A percentile compares a stretch with the other conserved stretches of the same genome.
Conservation (phyloP, 306 rosid species). For the Quercus agrifolia region DNA sequence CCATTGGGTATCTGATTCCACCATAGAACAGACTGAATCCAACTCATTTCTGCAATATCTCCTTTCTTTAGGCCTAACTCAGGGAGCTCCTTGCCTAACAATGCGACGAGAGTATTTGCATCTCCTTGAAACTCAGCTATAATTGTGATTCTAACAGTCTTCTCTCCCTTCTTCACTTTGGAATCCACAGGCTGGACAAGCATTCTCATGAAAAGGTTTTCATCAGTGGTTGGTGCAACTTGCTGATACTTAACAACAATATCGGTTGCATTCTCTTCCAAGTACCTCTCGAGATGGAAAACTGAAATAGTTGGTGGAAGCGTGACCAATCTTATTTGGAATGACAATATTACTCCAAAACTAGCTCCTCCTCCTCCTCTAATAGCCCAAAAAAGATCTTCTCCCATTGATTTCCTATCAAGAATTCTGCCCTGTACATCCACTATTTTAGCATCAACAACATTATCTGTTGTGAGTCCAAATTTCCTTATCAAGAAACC, state of each 20-base stretch:
- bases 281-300: constrained; percentile 32
- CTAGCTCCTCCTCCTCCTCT: constrained; percentile 66
- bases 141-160: constrained; percentile 14
- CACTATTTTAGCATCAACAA: constrained; percentile 47
- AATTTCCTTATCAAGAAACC: constrained; percentile 29
- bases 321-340: constrained; percentile 36
- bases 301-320: constrained; percentile 44
- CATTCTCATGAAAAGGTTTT: constrained; percentile 22
- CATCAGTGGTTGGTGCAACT: constrained; percentile 17
- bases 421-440: constrained; percentile 43
- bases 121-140: constrained; percentile 16
- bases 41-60: constrained; percentile 20
- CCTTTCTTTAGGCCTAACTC: constrained; percentile 19
- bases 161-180: not conserved
- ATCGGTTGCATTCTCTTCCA: constrained; percentile 32
- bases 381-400: constrained; percentile 45
- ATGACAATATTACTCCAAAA: constrained; percentile 58
- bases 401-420: constrained; percentile 7
- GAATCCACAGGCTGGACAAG: constrained; percentile 9
- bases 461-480: constrained; percentile 44
- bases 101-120: not conserved
- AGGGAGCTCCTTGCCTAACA: constrained; percentile 21
- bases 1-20: constrained; percentile 5
- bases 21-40: constrained; percentile 21
- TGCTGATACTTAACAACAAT: constrained; percentile 22